phyloP scores from a whole-genome alignment of 805 yeast genomes.

The Nakazawaea wickerhamii region DNA sequence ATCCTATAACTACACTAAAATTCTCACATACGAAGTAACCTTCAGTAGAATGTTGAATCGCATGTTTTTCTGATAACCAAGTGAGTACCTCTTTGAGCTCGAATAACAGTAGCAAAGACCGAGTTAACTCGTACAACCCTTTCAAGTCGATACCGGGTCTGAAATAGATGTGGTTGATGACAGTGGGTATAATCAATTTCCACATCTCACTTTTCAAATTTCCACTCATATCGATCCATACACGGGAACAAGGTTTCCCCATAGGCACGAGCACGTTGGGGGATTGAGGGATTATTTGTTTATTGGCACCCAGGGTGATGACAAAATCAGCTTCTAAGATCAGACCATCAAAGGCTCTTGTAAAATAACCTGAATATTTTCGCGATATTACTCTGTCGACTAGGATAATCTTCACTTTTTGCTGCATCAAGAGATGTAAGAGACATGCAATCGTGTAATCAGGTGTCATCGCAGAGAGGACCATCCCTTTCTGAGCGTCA shows the following conservation, averaged over 20 bases:
- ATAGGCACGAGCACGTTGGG: constrained; percentile 43
- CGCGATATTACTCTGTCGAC: constrained; percentile 49
- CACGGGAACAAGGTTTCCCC: constrained; percentile 55
- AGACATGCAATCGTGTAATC: constrained; percentile 61
- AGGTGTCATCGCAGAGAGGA: constrained; percentile 48
- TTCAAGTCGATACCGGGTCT: constrained; percentile 49
- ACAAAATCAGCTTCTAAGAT: constrained; percentile 62
- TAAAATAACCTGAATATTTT: constrained; percentile 61
- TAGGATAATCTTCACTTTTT: constrained; percentile 37
- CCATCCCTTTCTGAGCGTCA: constrained; percentile 45
- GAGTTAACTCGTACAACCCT: background rate
- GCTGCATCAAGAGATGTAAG: constrained; percentile 45
- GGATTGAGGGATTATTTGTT: constrained; percentile 13
- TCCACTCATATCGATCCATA: constrained; percentile 72
- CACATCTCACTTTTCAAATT: constrained; percentile 54
- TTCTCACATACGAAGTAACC: background rate
- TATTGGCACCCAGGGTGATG: constrained; percentile 22
- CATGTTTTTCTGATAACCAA: constrained; percentile 3
- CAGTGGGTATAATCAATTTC: constrained; percentile 45
- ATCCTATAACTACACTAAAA: constrained; percentile 4
- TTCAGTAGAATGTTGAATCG: background rate
- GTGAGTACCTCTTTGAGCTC: constrained; percentile 5
- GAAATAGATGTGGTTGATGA: constrained; percentile 40
- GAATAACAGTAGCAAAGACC: constrained; percentile 4
- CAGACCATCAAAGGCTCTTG: constrained; percentile 66